Conservation (phyloP, 2,329 filamentous ascomycete species). For the Torrubiella hemipterigena region DNA sequence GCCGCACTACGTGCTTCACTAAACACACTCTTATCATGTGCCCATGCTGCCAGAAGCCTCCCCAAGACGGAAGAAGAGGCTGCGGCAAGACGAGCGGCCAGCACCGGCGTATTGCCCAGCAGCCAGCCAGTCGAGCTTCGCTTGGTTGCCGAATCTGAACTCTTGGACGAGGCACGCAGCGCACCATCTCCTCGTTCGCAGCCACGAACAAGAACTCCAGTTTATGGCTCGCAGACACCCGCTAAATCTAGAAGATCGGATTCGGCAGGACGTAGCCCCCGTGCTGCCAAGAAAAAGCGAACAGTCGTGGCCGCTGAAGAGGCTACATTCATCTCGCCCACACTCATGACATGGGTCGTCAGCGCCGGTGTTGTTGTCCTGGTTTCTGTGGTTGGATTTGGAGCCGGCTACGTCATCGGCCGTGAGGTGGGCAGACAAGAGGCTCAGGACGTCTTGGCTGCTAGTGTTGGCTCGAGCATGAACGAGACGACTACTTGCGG, state of each 20-base stretch:
- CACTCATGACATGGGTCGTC: conserved; percentile 51
- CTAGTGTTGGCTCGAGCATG: conserved; percentile 26
- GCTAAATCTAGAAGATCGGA: conserved; percentile 40
- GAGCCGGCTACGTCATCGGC: conserved; percentile 56
- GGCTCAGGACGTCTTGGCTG: conserved; percentile 23
- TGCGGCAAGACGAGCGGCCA: conserved; percentile 20
- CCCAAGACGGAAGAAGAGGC: conserved; percentile 49
- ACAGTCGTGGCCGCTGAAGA: conserved; percentile 24
- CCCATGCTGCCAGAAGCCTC: conserved; percentile 73
- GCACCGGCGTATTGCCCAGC: conserved; percentile 29
- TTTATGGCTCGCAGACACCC: conserved; percentile 11
- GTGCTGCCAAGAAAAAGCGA: conserved; percentile 49
- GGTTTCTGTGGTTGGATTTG: conserved; percentile 56
- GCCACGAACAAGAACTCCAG: conserved; percentile 16
- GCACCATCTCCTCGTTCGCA: conserved; percentile 16
- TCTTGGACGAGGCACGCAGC: conserved; percentile 26
- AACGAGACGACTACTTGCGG: conserved; percentile 38
- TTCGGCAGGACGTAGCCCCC: conserved; percentile 24
- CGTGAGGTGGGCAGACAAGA: conserved; percentile 55
- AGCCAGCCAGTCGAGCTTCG: conserved; percentile 45
- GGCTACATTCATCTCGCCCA: conserved; percentile 39
- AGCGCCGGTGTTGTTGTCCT: conserved; percentile 57
- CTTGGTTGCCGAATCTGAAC: conserved; percentile 48
- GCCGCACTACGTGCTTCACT: conserved; percentile 83
- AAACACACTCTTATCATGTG: conserved; percentile 92